Evolutionary conservation across 352 stramenopile species (phyloP).

Genomic region (Elongisporangium prolatum): DNA sequence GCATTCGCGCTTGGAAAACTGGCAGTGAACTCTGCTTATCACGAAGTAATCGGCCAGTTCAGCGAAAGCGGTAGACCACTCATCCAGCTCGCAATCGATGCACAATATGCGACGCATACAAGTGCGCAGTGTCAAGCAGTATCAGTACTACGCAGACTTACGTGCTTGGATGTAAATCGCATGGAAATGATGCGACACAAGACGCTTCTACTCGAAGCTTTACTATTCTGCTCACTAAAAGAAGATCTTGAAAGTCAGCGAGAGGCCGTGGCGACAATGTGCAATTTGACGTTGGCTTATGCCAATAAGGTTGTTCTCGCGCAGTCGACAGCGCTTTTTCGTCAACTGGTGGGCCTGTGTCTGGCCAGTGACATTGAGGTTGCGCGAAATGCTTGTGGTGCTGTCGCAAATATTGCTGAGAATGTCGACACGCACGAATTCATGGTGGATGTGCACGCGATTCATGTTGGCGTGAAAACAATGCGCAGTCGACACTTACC

Average conservation of each 20-base stretch:
- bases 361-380: conserved; percentile 87
- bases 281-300: conserved; percentile 74
- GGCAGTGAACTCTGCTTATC: conserved; percentile 67
- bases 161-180: conserved; percentile 75
- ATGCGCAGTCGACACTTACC: conserved; percentile 87
- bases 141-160: conserved; percentile 85
- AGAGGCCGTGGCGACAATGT: conserved; percentile 87
- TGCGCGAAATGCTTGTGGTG: conserved; percentile 87
- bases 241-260: conserved; percentile 84
- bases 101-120: conserved; percentile 26
- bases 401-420: conserved; percentile 91
- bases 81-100: conserved; percentile 55
- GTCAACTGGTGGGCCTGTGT: conserved; percentile 68
- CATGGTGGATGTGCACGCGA: conserved; percentile 81
- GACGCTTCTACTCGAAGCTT: conserved; percentile 47
- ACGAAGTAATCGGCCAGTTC: conserved; percentile 52
- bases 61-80: conserved; percentile 45
- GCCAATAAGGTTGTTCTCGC: conserved; percentile 79
- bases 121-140: conserved; percentile 89
- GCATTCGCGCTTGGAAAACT: conserved; percentile 94
- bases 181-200: conserved; percentile 73
- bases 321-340: conserved; percentile 34
- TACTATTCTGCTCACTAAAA: conserved; percentile 37
- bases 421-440: conserved; percentile 72
- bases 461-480: conserved; percentile 86